These are phyloP conservation scores for Populus tomentosa DNA, from an alignment of 441 rosid genomes.

Conservation along the genomic window DNA sequence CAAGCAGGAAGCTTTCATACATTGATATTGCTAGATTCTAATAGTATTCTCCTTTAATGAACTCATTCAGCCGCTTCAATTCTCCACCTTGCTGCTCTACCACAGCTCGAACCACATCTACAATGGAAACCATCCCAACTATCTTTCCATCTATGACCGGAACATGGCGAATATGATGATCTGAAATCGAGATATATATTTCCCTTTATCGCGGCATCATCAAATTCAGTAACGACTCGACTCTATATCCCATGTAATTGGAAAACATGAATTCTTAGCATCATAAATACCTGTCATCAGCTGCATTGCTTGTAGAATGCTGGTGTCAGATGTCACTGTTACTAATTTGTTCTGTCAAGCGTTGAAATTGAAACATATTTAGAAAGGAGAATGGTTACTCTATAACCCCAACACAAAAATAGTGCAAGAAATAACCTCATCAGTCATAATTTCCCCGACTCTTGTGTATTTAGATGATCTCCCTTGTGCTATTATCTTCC, in stretches of 20 bases:
- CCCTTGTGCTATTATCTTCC: too few relatives aligned
- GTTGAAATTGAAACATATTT: too few relatives aligned
- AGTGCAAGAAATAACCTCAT: too few relatives aligned
- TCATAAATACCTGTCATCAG: too few relatives aligned
- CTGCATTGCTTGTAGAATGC: too few relatives aligned
- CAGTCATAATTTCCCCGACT: too few relatives aligned
- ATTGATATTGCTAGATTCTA: constrained; percentile 11
- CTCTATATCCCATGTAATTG: neutral
- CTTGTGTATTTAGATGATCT: too few relatives aligned
- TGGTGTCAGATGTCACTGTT: too few relatives aligned
- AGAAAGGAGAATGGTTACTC: too few relatives aligned
- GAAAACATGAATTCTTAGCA: too few relatives aligned
- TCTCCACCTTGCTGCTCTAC: constrained; percentile 82
- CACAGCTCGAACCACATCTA: constrained; percentile 68
- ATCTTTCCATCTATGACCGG: constrained; percentile 80
- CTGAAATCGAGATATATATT: constrained; percentile 27
- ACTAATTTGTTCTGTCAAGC: too few relatives aligned
- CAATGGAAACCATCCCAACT: constrained; percentile 77
- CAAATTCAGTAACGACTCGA: neutral
- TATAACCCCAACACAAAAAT: too few relatives aligned
- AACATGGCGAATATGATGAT: constrained; percentile 63
- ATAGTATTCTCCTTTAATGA: constrained; percentile 68
- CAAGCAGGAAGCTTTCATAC: neutral
- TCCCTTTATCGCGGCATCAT: neutral
- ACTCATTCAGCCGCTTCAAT: constrained; percentile 61